phyloP scores from a whole-genome alignment of 78 protist species.

The Trichosphaerium sp. region DNA sequence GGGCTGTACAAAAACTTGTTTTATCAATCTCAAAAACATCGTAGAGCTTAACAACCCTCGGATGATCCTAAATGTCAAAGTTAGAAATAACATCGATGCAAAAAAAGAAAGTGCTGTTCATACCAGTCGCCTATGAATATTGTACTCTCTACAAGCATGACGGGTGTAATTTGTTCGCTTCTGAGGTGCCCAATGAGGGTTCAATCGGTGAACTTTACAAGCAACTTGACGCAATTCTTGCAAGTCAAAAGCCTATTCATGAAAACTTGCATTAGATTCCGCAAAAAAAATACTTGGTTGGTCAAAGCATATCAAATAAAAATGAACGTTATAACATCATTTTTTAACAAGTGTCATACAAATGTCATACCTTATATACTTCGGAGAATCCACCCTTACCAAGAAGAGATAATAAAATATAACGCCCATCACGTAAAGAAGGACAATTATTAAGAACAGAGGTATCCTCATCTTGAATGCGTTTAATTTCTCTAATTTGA shows the following conservation, averaged over 20 bases:
- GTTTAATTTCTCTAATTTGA: slow-evolving; percentile 8
- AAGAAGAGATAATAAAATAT: slow-evolving; percentile 52
- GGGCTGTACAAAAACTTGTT: slow-evolving; percentile 56
- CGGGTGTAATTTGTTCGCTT: slow-evolving; percentile 21
- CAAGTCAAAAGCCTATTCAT: slow-evolving; percentile 59
- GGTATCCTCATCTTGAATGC: slow-evolving; percentile 10
- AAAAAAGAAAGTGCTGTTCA: too few relatives aligned
- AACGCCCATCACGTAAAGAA: slow-evolving; percentile 19
- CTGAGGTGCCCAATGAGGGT: slow-evolving; percentile 49
- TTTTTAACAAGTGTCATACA: background rate
- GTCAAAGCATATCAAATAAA: background rate
- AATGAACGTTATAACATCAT: background rate
- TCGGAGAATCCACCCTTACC: slow-evolving; percentile 86
- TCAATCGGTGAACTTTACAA: slow-evolving; percentile 80
- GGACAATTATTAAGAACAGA: background rate
- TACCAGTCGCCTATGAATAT: too few relatives aligned
- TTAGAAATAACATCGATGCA: too few relatives aligned
- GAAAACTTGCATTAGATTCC: background rate
- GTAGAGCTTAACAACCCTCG: slow-evolving; percentile 48
- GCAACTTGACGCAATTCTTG: slow-evolving; percentile 47
- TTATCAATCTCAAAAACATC: slow-evolving; percentile 45
- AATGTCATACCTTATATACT: slow-evolving; percentile 41
- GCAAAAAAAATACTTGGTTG: background rate
- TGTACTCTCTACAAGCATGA: slow-evolving; percentile 74
- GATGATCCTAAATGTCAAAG: slow-evolving; percentile 29